phyloP scores from a whole-genome alignment of 1,284 basidiomycete species.

The Cystobasidiaceae sp. region DNA sequence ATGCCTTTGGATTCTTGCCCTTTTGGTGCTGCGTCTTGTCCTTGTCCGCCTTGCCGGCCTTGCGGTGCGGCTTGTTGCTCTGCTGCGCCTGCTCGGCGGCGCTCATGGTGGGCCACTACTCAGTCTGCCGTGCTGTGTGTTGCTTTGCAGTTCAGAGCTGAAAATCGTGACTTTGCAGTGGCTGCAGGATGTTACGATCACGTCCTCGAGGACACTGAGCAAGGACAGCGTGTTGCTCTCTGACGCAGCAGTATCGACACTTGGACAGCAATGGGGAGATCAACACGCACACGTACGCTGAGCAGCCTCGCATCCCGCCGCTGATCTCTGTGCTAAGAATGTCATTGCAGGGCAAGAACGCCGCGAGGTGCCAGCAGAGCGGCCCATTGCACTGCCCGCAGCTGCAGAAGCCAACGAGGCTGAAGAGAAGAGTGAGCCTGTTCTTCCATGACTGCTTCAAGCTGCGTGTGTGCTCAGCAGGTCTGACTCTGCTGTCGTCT shows the following conservation, averaged over 20 bases:
- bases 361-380: constrained; percentile 14
- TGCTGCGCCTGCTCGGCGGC: constrained; percentile 31
- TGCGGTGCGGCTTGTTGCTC: constrained; percentile 36
- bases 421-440: constrained; percentile 4
- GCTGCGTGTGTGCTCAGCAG: not conserved
- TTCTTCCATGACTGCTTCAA: not conserved
- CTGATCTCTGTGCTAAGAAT: not conserved
- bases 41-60: constrained; percentile 57
- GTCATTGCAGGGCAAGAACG: constrained; percentile 18
- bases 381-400: constrained; percentile 9
- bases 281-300: not conserved
- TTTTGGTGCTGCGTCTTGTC: constrained; percentile 58
- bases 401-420: constrained; percentile 11
- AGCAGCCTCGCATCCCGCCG: not conserved
- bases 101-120: not conserved
- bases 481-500: no score
- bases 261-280: not conserved
- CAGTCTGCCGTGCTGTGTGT: not conserved
- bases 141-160: not conserved
- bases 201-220: not conserved
- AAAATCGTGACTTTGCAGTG: not conserved
- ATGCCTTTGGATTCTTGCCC: constrained; percentile 81
- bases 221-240: not conserved
- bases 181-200: not conserved
- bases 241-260: not conserved